Conservation (phyloP, 306 rosid species). For the Vigna reflexopilosa region DNA sequence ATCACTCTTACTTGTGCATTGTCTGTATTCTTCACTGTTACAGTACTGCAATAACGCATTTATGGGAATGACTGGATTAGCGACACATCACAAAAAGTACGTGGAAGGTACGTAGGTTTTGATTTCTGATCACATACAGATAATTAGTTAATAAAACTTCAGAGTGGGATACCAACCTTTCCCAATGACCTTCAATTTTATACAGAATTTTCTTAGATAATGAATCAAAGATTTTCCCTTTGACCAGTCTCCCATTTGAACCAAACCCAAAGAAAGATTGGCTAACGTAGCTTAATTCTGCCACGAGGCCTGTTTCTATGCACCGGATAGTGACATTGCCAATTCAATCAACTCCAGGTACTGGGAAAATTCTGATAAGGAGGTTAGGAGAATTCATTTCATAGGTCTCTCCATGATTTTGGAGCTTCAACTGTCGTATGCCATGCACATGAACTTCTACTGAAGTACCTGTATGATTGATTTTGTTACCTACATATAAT, state of each 20-base stretch:
- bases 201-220: slow-evolving; percentile 55
- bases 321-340: slow-evolving; percentile 64
- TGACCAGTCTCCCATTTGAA: slow-evolving; percentile 54
- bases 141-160: not conserved
- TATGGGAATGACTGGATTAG: not conserved
- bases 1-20: slow-evolving; percentile 55
- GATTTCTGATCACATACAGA: not conserved
- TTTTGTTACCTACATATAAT: not conserved
- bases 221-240: slow-evolving; percentile 69
- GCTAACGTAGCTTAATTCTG: slow-evolving; percentile 57
- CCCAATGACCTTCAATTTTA: slow-evolving; percentile 82
- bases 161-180: slow-evolving; percentile 51
- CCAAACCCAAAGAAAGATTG: slow-evolving; percentile 60
- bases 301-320: slow-evolving; percentile 64
- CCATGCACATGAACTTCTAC: slow-evolving; percentile 64
- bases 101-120: not conserved
- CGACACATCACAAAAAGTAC: not conserved
- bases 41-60: slow-evolving; percentile 52
- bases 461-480: slow-evolving; percentile 58
- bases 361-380: slow-evolving; percentile 59
- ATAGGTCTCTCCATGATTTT: slow-evolving; percentile 74
- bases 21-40: slow-evolving; percentile 54
- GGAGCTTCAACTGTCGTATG: slow-evolving; percentile 58
- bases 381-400: slow-evolving; percentile 66
- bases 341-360: slow-evolving; percentile 62